Evolutionary conservation across 192 early-diverging fungal species (phyloP), one percentile per base, ranked within the genome.

Genomic region (Umbelopsis isabellina): DNA sequence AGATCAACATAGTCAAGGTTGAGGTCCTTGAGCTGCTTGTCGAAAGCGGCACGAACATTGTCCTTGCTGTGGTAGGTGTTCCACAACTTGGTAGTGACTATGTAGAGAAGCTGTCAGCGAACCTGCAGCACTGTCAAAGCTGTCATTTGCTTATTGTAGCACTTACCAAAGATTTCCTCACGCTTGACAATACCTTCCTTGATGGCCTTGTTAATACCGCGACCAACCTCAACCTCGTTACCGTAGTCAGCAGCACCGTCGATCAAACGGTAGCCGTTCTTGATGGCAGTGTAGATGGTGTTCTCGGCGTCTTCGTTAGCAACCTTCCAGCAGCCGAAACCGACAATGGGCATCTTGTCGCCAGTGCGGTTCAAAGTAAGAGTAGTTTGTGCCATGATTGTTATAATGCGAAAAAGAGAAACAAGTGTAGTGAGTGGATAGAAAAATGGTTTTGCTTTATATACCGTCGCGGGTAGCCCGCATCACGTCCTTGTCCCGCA

Each of bases 171-270:
- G 25, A 88, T 44, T 37, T 85, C 82, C 41, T 84, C 77, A 44
- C 90, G 83, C 49, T 80, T 87, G 45, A 85, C 82, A 16, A 88
- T 75, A 37, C 82, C 83, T 16, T 74, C 77, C 22, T 74, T 69
- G 52, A 88, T 80, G 21, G 83, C 83, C 50, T 75, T 75, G 37
- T 79, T 79, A 58, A 89, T 75, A 58, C 85, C 88, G 33, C 75
- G 68, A 45, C 89, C 88, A n/a, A 89, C 85, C 66, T 90, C 84
- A 23, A 77, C 75, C 58, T 91, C 89, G 46, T 87, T 91, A 22
- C 84, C 87, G 74, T 91, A 92, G 53, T 81, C 82, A 53, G 80
- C 75, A 33, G 89, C 91, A 50, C 82, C 78, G 73, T 92, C 81
- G 20, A 79, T 68, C 49, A 78, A 55, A 48, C 81, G 78, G 48